Evolutionary conservation across 2,329 filamentous ascomycete genomes (phyloP).

Genomic region (Arthroderma sp.): DNA sequence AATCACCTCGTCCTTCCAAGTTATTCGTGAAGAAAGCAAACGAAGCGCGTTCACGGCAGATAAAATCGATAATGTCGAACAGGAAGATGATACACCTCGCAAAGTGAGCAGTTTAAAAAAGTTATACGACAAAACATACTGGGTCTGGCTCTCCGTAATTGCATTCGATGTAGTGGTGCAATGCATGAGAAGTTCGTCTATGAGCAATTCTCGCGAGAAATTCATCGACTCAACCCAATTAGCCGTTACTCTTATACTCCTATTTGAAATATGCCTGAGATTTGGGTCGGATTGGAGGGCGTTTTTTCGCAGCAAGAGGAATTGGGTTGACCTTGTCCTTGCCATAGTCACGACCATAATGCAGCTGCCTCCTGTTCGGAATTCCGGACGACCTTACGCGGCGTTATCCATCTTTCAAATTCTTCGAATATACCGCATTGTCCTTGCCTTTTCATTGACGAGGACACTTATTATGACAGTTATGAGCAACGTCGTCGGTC

Average conservation of each 20-base stretch:
- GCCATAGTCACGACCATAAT: conserved; percentile 75
- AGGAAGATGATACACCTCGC: conserved; percentile 21
- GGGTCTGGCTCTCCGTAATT: conserved; percentile 72
- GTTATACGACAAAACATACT: conserved; percentile 59
- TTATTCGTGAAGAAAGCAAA: conserved; percentile 92
- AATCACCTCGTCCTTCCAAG: conserved; percentile 95
- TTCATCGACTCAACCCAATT: conserved; percentile 65
- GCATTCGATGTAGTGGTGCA: conserved; percentile 67
- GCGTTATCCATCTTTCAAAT: conserved; percentile 94
- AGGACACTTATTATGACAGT: conserved; percentile 74
- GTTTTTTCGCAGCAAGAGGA: conserved; percentile 62
- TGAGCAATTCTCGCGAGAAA: conserved; percentile 46
- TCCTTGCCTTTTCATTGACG: conserved; percentile 77
- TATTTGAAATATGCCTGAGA: conserved; percentile 70
- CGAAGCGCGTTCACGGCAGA: conserved; percentile 82
- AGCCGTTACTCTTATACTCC: conserved; percentile 61
- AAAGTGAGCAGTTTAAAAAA: conserved; percentile 46
- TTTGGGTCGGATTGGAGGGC: conserved; percentile 65
- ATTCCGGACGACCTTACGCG: conserved; percentile 59
- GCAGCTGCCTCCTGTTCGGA: conserved; percentile 65
- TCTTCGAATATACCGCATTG: conserved; percentile 77
- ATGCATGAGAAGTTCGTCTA: conserved; percentile 60
- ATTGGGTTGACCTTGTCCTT: conserved; percentile 67
- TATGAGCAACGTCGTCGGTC: conserved; percentile 79
- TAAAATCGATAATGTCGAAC: conserved; percentile 40